phyloP scores from a whole-genome alignment of 257 asterid genomes.

The Penstemon newberryi region DNA sequence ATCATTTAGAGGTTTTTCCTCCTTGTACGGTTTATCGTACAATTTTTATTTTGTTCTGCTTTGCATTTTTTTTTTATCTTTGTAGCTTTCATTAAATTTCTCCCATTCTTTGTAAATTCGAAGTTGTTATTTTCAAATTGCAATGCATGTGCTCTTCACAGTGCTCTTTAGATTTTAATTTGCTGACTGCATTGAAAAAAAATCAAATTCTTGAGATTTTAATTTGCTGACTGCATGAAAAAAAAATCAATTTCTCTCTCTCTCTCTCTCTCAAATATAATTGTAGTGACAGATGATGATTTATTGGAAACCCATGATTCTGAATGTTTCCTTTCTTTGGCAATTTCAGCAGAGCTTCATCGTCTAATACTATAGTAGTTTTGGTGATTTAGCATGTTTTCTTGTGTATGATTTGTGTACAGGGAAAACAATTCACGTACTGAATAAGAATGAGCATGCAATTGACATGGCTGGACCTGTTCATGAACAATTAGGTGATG shows the following conservation, averaged over 20 bases:
- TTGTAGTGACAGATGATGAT: neutral
- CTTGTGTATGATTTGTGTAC: conserved; percentile 30
- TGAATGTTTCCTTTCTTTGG: neutral
- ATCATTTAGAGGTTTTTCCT: conserved; percentile 61
- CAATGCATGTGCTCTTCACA: neutral
- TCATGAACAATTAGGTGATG: conserved; percentile 54
- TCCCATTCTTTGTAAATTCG: conserved; percentile 6
- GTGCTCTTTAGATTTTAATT: conserved; percentile 15
- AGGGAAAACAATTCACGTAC: conserved; percentile 94
- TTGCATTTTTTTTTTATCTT: neutral
- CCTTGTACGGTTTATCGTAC: conserved; percentile 12
- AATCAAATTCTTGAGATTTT: no score
- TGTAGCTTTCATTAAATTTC: conserved; percentile 11
- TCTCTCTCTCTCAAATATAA: conserved; percentile 1
- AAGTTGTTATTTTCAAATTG: neutral
- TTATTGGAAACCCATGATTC: conserved; percentile 2
- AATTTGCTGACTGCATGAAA: conserved; percentile 17
- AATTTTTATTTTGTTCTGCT: conserved; percentile 4
- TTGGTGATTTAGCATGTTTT: neutral
- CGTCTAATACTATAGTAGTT: neutral
- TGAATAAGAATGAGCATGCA: conserved; percentile 95
- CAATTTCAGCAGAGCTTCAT: conserved; percentile 7
- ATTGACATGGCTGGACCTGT: conserved; percentile 87
- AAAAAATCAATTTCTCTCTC: neutral
- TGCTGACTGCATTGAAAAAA: conserved; percentile 11